Evolutionary conservation across 2,329 filamentous ascomycete species (phyloP), one percentile per base, ranked within the genome.

Genomic region (Fusarium camptoceras): DNA sequence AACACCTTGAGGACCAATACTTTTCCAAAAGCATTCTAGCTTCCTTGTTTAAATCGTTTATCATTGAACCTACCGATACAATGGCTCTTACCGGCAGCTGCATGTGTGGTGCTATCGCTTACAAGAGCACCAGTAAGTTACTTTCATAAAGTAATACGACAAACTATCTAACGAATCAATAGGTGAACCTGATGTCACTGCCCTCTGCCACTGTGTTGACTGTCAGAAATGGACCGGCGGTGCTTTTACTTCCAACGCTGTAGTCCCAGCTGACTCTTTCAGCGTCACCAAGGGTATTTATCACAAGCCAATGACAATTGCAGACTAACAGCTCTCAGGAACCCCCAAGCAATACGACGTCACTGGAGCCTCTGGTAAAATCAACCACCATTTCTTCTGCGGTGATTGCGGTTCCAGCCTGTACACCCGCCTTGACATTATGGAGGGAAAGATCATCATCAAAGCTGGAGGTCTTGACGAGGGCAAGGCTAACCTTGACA

Each of bases 311-410:
- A 11, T 12, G 10, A 34, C 28, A 11, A 14, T 12, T 9, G 31
- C 28, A 18, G 6, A 30, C 42, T 69, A 12, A 68, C 37, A 24
- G 10, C 11, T 20, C 5, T 10, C 14, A 84, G 84, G 85, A 34
- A 78, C 77, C 7, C 83, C 84, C 16, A 85, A 83, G 66, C 71
- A 79, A 30, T 88, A 81, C 73, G 84, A 87, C 64, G 76, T 77
- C 18, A 78, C 73, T 1, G 86, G 85, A 6, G 81, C 75, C 37
- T 85, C 83, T 0, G 86, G 86, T 30, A 88, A 87, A 73, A 78
- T 82, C 64, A 88, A 88, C 77, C 84, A 83, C 68, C 86, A 87
- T 72, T 87, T 82, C 78, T 88, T 88, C 80, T 88, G 86, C 73
- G 66, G 76, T 18, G 83, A 74, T 63, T 88, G 86, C 70, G 86